phyloP scores from a whole-genome alignment of 495 filamentous ascomycete species.

The Trichoderma orchidacearum region DNA sequence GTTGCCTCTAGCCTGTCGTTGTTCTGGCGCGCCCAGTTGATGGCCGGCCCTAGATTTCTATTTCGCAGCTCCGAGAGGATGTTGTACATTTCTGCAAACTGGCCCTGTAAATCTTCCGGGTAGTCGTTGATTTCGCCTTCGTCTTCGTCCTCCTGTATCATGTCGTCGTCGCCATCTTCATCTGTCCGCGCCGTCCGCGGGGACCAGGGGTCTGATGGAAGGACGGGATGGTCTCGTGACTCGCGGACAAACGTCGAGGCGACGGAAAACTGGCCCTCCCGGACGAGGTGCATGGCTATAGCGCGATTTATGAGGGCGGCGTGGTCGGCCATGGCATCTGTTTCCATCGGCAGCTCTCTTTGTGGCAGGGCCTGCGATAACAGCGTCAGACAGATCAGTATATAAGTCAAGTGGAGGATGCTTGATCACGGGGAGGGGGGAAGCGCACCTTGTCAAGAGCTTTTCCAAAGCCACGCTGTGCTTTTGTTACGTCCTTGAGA shows the following conservation, averaged over 20 bases:
- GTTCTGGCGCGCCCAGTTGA: constrained; percentile 69
- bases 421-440: not conserved
- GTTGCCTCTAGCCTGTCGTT: constrained; percentile 57
- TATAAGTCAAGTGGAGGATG: not conserved
- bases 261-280: constrained; percentile 85
- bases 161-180: constrained; percentile 5
- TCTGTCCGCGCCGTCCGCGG: not conserved
- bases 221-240: constrained; percentile 16
- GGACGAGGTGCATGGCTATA: constrained; percentile 89
- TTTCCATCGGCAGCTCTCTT: constrained; percentile 63
- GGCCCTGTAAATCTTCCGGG: constrained; percentile 55
- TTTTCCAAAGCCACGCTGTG: constrained; percentile 69
- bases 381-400: not conserved
- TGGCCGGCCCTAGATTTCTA: constrained; percentile 66
- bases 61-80: constrained; percentile 67
- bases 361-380: constrained; percentile 72
- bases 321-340: constrained; percentile 69
- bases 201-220: constrained; percentile 1
- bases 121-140: constrained; percentile 10
- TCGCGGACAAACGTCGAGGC: constrained; percentile 71
- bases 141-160: constrained; percentile 2
- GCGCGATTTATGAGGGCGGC: constrained; percentile 73
- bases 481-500: constrained; percentile 65
- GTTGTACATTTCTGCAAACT: constrained; percentile 81
- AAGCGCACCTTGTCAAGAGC: constrained; percentile 60